Evolutionary conservation across 2,329 filamentous ascomycete genomes (phyloP).

Genomic region (Dichotomopilus funicola): DNA sequence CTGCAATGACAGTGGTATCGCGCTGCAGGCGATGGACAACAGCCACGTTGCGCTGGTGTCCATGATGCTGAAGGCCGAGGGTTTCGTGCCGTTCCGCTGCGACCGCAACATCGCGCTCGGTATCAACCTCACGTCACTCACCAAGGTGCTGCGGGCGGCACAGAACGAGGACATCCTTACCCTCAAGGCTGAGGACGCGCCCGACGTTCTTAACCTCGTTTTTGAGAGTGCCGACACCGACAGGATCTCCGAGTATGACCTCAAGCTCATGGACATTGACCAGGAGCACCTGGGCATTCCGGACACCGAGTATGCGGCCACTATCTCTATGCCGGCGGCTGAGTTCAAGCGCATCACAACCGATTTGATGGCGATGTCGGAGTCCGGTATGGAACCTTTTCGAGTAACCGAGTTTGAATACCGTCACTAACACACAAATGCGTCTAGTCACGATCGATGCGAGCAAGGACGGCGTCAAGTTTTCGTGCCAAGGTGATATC

Average conservation of each 20-base stretch:
- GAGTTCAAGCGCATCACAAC: conserved; percentile 96
- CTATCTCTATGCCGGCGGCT: conserved; percentile 75
- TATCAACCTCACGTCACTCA: conserved; percentile 92
- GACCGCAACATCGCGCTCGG: conserved; percentile 98
- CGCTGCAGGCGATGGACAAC: conserved; percentile 99
- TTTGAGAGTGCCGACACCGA: conserved; percentile 89
- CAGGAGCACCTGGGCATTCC: conserved; percentile 98
- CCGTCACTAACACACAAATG: not conserved
- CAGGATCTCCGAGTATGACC: conserved; percentile 95
- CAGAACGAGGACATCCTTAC: conserved; percentile 93
- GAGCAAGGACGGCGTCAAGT: conserved; percentile 95
- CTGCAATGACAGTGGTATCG: conserved; percentile 99
- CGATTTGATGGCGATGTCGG: conserved; percentile 85
- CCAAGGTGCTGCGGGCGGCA: conserved; percentile 91
- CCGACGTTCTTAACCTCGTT: conserved; percentile 88
- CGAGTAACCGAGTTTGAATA: not conserved
- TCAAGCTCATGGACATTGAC: conserved; percentile 99
- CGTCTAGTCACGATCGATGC: conserved; percentile 83
- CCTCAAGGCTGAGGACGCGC: conserved; percentile 93
- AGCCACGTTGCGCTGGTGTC: conserved; percentile 97
- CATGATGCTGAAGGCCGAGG: conserved; percentile 96
- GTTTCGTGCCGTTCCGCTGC: conserved; percentile 92
- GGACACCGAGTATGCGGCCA: conserved; percentile 95
- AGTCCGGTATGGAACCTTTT: conserved; percentile 62
- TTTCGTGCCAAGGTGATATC: conserved; percentile 88